These are phyloP conservation scores for Candida ovalis DNA, from an alignment of 805 yeast species.

Conservation along the genomic window DNA sequence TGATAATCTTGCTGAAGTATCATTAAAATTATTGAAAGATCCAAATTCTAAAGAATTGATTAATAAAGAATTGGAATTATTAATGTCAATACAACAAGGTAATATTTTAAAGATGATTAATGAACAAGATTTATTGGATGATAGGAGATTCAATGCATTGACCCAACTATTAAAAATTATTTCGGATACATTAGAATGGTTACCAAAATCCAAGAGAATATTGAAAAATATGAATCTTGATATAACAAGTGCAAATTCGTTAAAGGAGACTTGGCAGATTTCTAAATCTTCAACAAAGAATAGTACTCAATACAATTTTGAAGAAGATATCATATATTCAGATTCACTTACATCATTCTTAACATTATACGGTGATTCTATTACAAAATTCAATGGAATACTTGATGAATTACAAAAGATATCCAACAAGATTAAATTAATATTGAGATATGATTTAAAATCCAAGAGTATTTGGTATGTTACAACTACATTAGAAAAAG, in stretches of 20 bases:
- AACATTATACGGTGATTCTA: slow-evolving; percentile 26
- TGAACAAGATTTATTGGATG: slow-evolving; percentile 49
- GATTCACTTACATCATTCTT: slow-evolving; percentile 5
- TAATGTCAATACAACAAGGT: slow-evolving; percentile 28
- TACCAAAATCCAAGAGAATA: slow-evolving; percentile 49
- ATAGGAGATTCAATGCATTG: slow-evolving; percentile 46
- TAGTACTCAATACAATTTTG: background rate
- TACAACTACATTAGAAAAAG: slow-evolving; percentile 43
- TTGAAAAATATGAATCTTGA: slow-evolving; percentile 11
- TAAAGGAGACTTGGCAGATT: slow-evolving; percentile 31
- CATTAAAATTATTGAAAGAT: slow-evolving; percentile 28
- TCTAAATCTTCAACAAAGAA: slow-evolving; percentile 8
- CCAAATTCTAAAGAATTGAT: slow-evolving; percentile 13
- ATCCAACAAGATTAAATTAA: slow-evolving; percentile 37
- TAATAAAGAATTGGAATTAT: slow-evolving; percentile 26
- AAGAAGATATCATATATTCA: slow-evolving; percentile 3
- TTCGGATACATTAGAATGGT: slow-evolving; percentile 56
- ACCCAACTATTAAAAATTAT: slow-evolving; percentile 52
- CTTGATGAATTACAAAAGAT: slow-evolving; percentile 34
- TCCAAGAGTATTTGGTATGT: slow-evolving; percentile 50
- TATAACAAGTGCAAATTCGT: slow-evolving; percentile 15
- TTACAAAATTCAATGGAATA: slow-evolving; percentile 35
- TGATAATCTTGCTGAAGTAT: slow-evolving; percentile 27
- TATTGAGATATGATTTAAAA: slow-evolving; percentile 56
- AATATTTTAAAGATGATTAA: slow-evolving; percentile 27